Evolutionary conservation across 495 filamentous ascomycete genomes (phyloP).

Genomic region (Sabuloglossum arenarium): DNA sequence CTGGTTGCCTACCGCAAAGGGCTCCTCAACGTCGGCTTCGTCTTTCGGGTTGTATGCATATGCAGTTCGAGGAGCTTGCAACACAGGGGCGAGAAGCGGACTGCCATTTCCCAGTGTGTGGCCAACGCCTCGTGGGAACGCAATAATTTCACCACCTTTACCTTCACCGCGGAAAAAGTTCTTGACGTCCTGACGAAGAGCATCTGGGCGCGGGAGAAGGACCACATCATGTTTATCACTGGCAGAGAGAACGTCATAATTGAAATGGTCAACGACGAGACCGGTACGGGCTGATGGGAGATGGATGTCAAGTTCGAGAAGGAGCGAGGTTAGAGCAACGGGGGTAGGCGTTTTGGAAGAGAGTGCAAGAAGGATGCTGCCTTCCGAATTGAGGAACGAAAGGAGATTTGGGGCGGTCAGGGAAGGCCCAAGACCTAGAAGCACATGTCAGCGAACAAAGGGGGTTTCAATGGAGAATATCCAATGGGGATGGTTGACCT

Average conservation of each 20-base stretch:
- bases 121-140: slow-evolving; percentile 59
- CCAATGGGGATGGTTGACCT: slow-evolving; percentile 29
- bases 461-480: not conserved
- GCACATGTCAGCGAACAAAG: slow-evolving; percentile 14
- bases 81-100: slow-evolving; percentile 55
- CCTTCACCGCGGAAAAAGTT: slow-evolving; percentile 55
- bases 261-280: slow-evolving; percentile 85
- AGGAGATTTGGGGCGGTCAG: slow-evolving; percentile 72
- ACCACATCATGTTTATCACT: slow-evolving; percentile 77
- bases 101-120: slow-evolving; percentile 59
- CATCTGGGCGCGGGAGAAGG: slow-evolving; percentile 41
- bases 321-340: slow-evolving; percentile 59
- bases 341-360: slow-evolving; percentile 53
- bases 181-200: slow-evolving; percentile 46
- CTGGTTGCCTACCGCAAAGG: slow-evolving; percentile 66
- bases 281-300: slow-evolving; percentile 68
- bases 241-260: slow-evolving; percentile 59
- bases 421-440: slow-evolving; percentile 59
- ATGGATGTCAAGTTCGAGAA: slow-evolving; percentile 79
- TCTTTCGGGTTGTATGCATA: slow-evolving; percentile 94
- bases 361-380: slow-evolving; percentile 83
- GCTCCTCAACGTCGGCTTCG: slow-evolving; percentile 55
- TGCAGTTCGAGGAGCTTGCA: slow-evolving; percentile 60
- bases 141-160: slow-evolving; percentile 31
- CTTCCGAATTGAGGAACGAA: slow-evolving; percentile 75